These are phyloP conservation scores for Aspergillus avenaceus DNA, from an alignment of 495 filamentous ascomycete species.

Conservation along the genomic window DNA sequence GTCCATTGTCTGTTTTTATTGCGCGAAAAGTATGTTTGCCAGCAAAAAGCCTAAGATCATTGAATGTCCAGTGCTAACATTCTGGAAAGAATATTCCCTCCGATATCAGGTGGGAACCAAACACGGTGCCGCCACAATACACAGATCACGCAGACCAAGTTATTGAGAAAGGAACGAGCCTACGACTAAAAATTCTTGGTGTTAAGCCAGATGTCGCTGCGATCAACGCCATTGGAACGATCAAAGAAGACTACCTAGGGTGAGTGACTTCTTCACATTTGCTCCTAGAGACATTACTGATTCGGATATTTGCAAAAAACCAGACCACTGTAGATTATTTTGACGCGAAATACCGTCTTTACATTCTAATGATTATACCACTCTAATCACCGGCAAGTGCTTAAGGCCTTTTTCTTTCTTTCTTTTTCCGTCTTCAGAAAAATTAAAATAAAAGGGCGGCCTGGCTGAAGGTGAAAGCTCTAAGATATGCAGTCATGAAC, in stretches of 20 bases:
- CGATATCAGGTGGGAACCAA: constrained; percentile 90
- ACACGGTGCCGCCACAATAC: constrained; percentile 80
- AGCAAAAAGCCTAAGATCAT: background rate
- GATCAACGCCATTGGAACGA: constrained; percentile 95
- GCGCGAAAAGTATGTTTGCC: constrained; percentile 66
- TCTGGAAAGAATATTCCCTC: constrained; percentile 74
- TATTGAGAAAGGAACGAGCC: constrained; percentile 88
- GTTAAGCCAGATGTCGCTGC: constrained; percentile 85
- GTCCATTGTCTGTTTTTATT: constrained; percentile 85
- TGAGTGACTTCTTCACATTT: constrained; percentile 20
- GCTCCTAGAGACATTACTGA: constrained; percentile 2
- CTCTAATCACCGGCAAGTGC: background rate
- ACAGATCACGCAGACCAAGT: constrained; percentile 85
- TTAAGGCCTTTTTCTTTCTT: background rate
- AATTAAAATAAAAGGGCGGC: background rate
- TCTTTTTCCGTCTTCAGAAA: background rate
- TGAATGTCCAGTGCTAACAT: constrained; percentile 14
- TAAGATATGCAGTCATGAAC: background rate
- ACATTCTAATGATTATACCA: constrained; percentile 10
- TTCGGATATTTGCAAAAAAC: background rate
- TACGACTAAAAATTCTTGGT: constrained; percentile 90
- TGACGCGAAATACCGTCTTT: background rate
- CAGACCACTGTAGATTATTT: constrained; percentile 35
- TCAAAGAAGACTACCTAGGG: constrained; percentile 76
- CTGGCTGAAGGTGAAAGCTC: background rate